Conservation (phyloP, 2,329 filamentous ascomycete genomes). For the Fusarium redolens region DNA sequence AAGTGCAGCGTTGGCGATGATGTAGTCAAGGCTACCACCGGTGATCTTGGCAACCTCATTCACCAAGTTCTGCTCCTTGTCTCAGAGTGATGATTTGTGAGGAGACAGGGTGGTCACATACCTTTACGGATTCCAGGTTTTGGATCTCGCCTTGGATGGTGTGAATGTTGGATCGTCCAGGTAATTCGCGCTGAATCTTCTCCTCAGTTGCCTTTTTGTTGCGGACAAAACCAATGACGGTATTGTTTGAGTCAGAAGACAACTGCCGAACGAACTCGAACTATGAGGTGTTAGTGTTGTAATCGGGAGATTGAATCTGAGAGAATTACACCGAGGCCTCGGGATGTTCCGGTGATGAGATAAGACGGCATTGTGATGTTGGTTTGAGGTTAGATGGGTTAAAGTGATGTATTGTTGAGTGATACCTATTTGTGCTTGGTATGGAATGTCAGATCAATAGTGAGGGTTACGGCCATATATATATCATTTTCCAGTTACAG, state of each 20-base stretch:
- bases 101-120: accelerated
- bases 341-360: slow-evolving; percentile 34
- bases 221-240: slow-evolving; percentile 58
- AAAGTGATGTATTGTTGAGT: background rate
- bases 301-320: accelerated
- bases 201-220: slow-evolving; percentile 54
- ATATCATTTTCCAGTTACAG: background rate
- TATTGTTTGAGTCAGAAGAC: slow-evolving; percentile 54
- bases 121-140: slow-evolving; percentile 17
- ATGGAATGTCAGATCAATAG: background rate
- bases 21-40: slow-evolving; percentile 58
- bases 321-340: slow-evolving; percentile 30
- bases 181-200: slow-evolving; percentile 48
- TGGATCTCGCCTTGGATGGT: slow-evolving; percentile 26
- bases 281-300: background rate
- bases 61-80: slow-evolving; percentile 23
- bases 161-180: slow-evolving; percentile 41
- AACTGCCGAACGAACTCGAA: slow-evolving; percentile 55
- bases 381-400: background rate
- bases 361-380: slow-evolving; percentile 28
- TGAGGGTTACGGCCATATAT: background rate
- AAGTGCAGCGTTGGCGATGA: slow-evolving; percentile 63
- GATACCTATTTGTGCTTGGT: background rate
- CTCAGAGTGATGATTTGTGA: accelerated
- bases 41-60: slow-evolving; percentile 48